Percentiles rank a stretch among this genome's conserved stretches.
Conservation (phyloP, 495 filamentous ascomycete genomes). For the Hypoxylon perforatum region DNA sequence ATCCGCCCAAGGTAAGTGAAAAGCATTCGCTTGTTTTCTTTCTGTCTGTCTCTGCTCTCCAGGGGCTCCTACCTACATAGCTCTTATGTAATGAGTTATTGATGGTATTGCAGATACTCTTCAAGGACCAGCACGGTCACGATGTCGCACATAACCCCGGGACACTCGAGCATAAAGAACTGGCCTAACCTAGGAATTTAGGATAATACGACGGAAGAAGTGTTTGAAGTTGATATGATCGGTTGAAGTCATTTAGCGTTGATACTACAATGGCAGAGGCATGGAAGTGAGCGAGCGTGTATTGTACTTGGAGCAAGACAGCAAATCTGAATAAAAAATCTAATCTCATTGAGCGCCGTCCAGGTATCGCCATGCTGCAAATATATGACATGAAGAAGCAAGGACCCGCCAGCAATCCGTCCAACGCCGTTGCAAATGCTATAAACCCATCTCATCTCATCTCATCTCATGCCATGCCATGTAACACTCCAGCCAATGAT, state of each 20-base stretch:
- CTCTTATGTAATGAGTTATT: background rate
- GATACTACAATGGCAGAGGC: background rate
- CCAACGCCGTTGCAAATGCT: slow-evolving; percentile 27
- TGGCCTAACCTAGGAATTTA: background rate
- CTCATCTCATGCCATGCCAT: background rate
- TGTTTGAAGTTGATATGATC: background rate
- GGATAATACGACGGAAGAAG: background rate
- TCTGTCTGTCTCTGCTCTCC: no score
- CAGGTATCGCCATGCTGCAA: background rate
- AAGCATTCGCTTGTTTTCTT: no score
- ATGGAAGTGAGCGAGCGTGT: background rate
- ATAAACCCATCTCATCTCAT: background rate
- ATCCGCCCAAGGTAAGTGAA: slow-evolving; percentile 54
- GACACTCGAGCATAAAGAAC: slow-evolving; percentile 41
- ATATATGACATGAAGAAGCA: background rate
- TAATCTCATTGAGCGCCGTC: background rate
- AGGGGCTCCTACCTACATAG: no score
- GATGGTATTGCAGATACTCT: slow-evolving; percentile 33
- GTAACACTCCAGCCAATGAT: background rate
- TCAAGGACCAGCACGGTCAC: slow-evolving; percentile 53
- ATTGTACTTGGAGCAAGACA: background rate
- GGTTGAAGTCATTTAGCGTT: background rate
- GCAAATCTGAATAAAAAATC: background rate
- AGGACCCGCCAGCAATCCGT: background rate
- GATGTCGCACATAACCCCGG: slow-evolving; percentile 51